A percentile compares a stretch with the other conserved stretches of the same genome.
Conservation (phyloP, 2,329 filamentous ascomycete species). For the Fusarium vanettenii region DNA sequence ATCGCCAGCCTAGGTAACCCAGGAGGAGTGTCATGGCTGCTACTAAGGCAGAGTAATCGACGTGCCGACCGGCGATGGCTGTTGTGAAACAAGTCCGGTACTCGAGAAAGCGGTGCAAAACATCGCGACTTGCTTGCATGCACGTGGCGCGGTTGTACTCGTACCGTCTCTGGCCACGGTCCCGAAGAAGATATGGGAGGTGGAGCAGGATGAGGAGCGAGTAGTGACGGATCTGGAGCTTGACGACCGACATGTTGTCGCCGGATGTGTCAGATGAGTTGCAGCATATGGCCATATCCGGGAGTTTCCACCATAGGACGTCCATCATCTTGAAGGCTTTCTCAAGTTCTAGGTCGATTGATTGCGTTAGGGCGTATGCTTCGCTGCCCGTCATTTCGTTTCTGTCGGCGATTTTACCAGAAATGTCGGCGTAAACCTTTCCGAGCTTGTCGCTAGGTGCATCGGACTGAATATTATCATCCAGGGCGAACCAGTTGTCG, state of each 20-base stretch:
- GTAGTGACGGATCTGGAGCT: constrained; percentile 63
- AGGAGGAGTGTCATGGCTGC: constrained; percentile 63
- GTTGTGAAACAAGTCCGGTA: constrained; percentile 51
- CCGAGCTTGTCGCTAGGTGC: constrained; percentile 57
- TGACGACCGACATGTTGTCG: constrained; percentile 47
- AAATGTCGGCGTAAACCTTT: constrained; percentile 56
- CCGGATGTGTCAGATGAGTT: constrained; percentile 26
- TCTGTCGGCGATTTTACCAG: constrained; percentile 59
- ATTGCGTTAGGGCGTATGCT: constrained; percentile 54
- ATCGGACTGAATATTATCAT: constrained; percentile 45
- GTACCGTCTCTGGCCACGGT: constrained; percentile 57
- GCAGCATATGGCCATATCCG: constrained; percentile 41
- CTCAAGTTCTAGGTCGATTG: constrained; percentile 61
- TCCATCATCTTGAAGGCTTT: constrained; percentile 55
- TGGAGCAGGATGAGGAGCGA: constrained; percentile 64
- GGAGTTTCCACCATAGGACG: constrained; percentile 61
- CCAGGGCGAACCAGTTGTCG: constrained; percentile 53
- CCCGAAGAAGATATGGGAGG: constrained; percentile 64
- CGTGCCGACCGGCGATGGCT: constrained; percentile 51
- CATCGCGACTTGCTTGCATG: constrained; percentile 61
- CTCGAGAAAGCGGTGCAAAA: constrained; percentile 60
- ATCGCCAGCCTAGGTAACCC: constrained; percentile 57
- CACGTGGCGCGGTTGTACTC: constrained; percentile 58
- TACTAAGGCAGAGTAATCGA: constrained; percentile 64
- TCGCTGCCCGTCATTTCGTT: constrained; percentile 53